These are phyloP conservation scores for Cairneyella variabilis DNA, from an alignment of 495 filamentous ascomycete species.

Conservation along the genomic window DNA sequence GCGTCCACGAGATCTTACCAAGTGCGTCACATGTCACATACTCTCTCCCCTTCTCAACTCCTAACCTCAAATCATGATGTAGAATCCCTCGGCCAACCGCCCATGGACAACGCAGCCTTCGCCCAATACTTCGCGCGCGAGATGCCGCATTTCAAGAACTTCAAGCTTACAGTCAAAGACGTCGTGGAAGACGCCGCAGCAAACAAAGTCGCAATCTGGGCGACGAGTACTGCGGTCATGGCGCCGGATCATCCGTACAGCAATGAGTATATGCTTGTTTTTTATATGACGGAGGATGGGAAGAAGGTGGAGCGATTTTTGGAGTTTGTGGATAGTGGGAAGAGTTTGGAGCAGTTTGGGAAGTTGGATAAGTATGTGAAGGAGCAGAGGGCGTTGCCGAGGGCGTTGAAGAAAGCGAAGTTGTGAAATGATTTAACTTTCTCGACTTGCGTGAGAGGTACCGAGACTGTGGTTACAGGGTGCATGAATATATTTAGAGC, in stretches of 20 bases:
- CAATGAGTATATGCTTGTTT: slow-evolving; percentile 23
- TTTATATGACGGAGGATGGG: slow-evolving; percentile 29
- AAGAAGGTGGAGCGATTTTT: slow-evolving; percentile 26
- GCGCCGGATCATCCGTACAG: slow-evolving; percentile 17
- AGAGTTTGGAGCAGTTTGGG: slow-evolving; percentile 3
- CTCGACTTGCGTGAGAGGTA: too few relatives aligned
- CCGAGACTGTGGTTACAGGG: too few relatives aligned
- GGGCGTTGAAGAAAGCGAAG: too few relatives aligned
- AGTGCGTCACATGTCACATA: background rate
- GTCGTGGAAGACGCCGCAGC: slow-evolving; percentile 19
- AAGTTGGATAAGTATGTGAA: slow-evolving; percentile 18
- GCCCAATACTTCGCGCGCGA: background rate
- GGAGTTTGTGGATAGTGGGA: slow-evolving; percentile 34
- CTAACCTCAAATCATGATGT: background rate
- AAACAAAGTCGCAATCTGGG: slow-evolving; percentile 23
- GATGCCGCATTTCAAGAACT: slow-evolving; percentile 16
- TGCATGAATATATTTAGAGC: too few relatives aligned
- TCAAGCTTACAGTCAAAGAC: slow-evolving; percentile 12
- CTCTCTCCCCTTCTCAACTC: background rate
- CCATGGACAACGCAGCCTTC: background rate
- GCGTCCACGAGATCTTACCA: background rate
- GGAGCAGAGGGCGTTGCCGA: too few relatives aligned
- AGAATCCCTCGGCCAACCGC: slow-evolving; percentile 1
- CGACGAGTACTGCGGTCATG: slow-evolving; percentile 15
- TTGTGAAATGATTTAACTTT: too few relatives aligned